Evolutionary conservation across 2,329 filamentous ascomycete species (phyloP).

Genomic region (Neonectria faginata): DNA sequence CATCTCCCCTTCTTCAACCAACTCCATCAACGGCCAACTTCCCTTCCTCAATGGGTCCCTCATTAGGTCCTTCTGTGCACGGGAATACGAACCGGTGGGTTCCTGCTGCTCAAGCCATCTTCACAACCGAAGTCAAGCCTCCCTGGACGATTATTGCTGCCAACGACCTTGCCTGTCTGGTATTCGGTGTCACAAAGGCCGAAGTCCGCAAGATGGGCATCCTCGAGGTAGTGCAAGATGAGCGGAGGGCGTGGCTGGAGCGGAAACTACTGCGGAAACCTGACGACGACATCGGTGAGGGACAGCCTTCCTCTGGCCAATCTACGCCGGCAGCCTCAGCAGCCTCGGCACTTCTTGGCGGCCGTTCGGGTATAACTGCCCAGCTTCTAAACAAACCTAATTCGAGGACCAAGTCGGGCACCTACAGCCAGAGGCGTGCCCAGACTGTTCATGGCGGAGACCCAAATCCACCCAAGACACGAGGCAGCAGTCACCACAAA

Average conservation of each 20-base stretch:
- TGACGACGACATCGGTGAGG: slow-evolving; percentile 49
- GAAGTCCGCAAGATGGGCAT: slow-evolving; percentile 97
- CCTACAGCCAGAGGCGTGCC: slow-evolving; percentile 65
- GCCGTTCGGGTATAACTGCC: slow-evolving; percentile 82
- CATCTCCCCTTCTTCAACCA: slow-evolving; percentile 59
- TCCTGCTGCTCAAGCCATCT: slow-evolving; percentile 93
- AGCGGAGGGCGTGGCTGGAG: slow-evolving; percentile 89
- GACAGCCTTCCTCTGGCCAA: slow-evolving; percentile 50
- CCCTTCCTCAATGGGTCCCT: slow-evolving; percentile 60
- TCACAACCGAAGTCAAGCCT: slow-evolving; percentile 89
- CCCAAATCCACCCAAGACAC: slow-evolving; percentile 65
- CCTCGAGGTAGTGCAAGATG: slow-evolving; percentile 91
- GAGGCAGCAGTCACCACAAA: slow-evolving; percentile 70
- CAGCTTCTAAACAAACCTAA: slow-evolving; percentile 86
- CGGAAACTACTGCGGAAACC: slow-evolving; percentile 76
- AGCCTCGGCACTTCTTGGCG: slow-evolving; percentile 72
- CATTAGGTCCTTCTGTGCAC: slow-evolving; percentile 74
- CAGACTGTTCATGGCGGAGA: slow-evolving; percentile 73
- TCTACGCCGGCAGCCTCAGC: slow-evolving; percentile 54
- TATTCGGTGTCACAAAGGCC: slow-evolving; percentile 98
- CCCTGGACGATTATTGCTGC: slow-evolving; percentile 97
- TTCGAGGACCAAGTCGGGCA: slow-evolving; percentile 67
- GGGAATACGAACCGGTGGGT: slow-evolving; percentile 91
- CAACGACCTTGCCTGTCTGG: slow-evolving; percentile 94
- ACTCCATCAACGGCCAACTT: slow-evolving; percentile 56